Base-by-base conservation (phyloP, 2,329 filamentous ascomycete species). In the Xylaria sp. region DNA sequence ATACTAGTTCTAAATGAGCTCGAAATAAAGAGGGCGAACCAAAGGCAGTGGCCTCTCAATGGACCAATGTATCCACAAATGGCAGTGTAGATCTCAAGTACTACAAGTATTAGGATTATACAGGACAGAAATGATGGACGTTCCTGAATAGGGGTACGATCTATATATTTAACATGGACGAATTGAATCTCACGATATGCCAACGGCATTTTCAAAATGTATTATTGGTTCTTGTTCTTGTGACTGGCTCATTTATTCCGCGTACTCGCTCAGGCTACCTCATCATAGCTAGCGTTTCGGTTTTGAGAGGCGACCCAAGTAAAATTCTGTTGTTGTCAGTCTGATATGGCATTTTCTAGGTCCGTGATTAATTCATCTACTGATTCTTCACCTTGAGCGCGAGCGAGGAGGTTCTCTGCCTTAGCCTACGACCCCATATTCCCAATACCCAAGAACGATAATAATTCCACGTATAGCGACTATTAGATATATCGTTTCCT, bases 131-230 rank as follows among this genome's bases (percentile, higher is more conserved):
- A 53, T 47, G 39, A 49, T 58, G 56, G 55, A 60, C 66, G 55
- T 60, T 63, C 63, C 59, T 44, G 59, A 63, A 54, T 60, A 63
- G 49, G 66, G 49, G 27, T 25, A 61, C 38, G 63, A 68, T 68
- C 59, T 68, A 56, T 49, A 66, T 66, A 63, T 63, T 68, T 68
- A 55, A 68, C 20, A 59, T 38, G 50, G 61, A 61, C 49, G 45
- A 66, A 68, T 63, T 54, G 55, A 68, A 29, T 57, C 59, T 54
- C 17, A 66, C 58, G 38, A 61, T 59, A 61, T 68, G 25, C 27
- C 58, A 58, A 56, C 15, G 36, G 38, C 39, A 61, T 61, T 33
- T 58, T n/a, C 29, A 58, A 53, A 33, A 36, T 22, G 2, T 25
- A 39, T 64, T 15, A 13, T 25, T 39, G n/a, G 25, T 59, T 57